Evolutionary conservation across 2,329 filamentous ascomycete species (phyloP).

Genomic region (Epichloe sp.): DNA sequence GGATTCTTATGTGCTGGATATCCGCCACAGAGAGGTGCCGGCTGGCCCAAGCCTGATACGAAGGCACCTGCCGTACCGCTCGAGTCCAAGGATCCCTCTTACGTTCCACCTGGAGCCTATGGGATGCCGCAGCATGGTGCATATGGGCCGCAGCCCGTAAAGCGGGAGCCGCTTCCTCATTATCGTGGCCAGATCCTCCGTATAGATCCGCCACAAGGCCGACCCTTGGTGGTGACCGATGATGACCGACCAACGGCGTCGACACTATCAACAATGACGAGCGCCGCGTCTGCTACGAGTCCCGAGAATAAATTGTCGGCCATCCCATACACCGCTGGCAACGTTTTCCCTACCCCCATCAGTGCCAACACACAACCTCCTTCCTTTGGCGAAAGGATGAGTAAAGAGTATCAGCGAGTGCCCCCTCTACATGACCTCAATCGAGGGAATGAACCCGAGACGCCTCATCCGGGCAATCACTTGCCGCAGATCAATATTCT

Average conservation of each 20-base stretch:
- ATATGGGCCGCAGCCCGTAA: slow-evolving; percentile 25
- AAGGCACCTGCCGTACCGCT: slow-evolving; percentile 59
- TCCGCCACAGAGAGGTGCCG: slow-evolving; percentile 58
- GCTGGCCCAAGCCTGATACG: slow-evolving; percentile 63
- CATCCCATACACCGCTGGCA: slow-evolving; percentile 39
- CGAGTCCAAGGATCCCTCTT: slow-evolving; percentile 67
- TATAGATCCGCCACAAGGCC: slow-evolving; percentile 49
- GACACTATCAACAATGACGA: slow-evolving; percentile 44
- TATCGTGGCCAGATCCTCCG: slow-evolving; percentile 50
- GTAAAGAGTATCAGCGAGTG: slow-evolving; percentile 47
- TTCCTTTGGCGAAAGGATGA: slow-evolving; percentile 34
- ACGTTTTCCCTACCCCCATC: slow-evolving; percentile 48
- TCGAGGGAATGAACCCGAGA: slow-evolving; percentile 38
- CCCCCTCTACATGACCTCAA: slow-evolving; percentile 47
- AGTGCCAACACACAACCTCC: slow-evolving; percentile 38
- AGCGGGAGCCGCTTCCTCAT: slow-evolving; percentile 44
- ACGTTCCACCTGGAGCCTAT: slow-evolving; percentile 48
- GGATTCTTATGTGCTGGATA: slow-evolving; percentile 90
- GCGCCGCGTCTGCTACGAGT: slow-evolving; percentile 39
- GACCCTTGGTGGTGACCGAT: slow-evolving; percentile 36
- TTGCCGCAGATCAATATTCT: slow-evolving; percentile 46
- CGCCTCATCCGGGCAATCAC: slow-evolving; percentile 34
- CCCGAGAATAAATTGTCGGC: slow-evolving; percentile 51
- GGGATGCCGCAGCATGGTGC: slow-evolving; percentile 40
- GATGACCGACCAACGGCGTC: slow-evolving; percentile 48